phyloP scores from a whole-genome alignment of 148 eudicot genomes.

The Chenopodium quinoa region DNA sequence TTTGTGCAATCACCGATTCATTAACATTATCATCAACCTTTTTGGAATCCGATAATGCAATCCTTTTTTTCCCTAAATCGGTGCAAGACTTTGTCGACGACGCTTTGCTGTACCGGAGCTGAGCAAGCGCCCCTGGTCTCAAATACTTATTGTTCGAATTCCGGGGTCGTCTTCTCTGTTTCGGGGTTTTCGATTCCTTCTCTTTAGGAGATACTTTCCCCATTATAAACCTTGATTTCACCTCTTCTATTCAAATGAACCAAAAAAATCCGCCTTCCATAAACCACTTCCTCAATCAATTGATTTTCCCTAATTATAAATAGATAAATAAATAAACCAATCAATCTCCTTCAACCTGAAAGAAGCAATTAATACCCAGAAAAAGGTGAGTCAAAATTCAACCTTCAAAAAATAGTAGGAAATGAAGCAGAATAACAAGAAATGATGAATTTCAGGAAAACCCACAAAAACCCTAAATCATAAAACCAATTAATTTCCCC shows the following conservation, averaged over 20 bases:
- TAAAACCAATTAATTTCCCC: background rate
- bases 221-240: slow-evolving; percentile 32
- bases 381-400: background rate
- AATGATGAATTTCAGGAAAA: background rate
- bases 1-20: slow-evolving; percentile 24
- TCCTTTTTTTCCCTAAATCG: slow-evolving; percentile 82
- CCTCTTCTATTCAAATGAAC: slow-evolving; percentile 21
- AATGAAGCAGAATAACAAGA: background rate
- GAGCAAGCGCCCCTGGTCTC: slow-evolving; percentile 90
- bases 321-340: background rate
- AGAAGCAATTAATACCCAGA: background rate
- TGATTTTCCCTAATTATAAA: background rate
- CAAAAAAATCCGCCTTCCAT: slow-evolving; percentile 9
- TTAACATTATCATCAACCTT: slow-evolving; percentile 25
- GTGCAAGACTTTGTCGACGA: slow-evolving; percentile 57
- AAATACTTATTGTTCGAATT: slow-evolving; percentile 55
- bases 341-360: slow-evolving; percentile 20
- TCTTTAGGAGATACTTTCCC: slow-evolving; percentile 69
- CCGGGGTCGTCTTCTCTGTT: slow-evolving; percentile 49
- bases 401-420: background rate
- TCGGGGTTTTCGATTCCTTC: slow-evolving; percentile 52
- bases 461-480: background rate
- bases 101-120: slow-evolving; percentile 64
- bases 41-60: slow-evolving; percentile 48
- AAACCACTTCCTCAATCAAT: background rate